Evolutionary conservation across 2,329 filamentous ascomycete genomes (phyloP), one percentile per base, ranked within the genome.

Genomic region (Paecilomyces fulvus): DNA sequence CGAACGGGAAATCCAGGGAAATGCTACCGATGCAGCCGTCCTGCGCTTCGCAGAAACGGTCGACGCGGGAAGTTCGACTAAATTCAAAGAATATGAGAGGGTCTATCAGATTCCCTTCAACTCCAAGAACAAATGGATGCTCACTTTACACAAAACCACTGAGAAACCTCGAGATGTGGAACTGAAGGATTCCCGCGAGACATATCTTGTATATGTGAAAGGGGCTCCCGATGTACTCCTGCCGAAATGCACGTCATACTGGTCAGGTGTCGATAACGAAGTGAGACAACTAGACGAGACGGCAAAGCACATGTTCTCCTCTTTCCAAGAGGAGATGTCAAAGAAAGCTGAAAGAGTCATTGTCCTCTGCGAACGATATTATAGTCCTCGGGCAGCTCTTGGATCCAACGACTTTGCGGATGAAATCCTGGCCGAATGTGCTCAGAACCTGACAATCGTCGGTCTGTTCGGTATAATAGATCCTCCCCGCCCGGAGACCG

Each of bases 91-190:
- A 59, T 90, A 86, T 84, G 79, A 80, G 48, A 84, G 82, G 55
- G 79, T 83, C 2, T 90, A 85, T 63, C 84, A 88, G 56, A 77
- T 89, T 21, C 84, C 86, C 0, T 92, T 92, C 73, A 92, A 91
- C 73, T 89, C 86, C 69, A 89, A 90, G 75, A 91, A 91, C 74
- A 92, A 92, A 70, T 91, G 85, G 71, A 91, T 90, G 83, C 82
- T 92, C 53, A 81, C 83, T 30, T 79, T 86, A 58, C 61, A 63
- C 56, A 58, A 61, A 56, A 67, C 61, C 64, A 60, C 66, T 73
- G 30, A 65, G 69, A 10, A 68, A 74, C 46, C 30, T 30, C 31
- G 48, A 20, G 46, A 14, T 11, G 1, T 25, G 1, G 30, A 56
- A 55, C 50, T n/a, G 53, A 59, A 30, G 30, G 55, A 21, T 3